A percentile compares a stretch with the other conserved stretches of the same genome.
Conservation (phyloP, 208 protist species). For the Leptomonas seymouri region DNA sequence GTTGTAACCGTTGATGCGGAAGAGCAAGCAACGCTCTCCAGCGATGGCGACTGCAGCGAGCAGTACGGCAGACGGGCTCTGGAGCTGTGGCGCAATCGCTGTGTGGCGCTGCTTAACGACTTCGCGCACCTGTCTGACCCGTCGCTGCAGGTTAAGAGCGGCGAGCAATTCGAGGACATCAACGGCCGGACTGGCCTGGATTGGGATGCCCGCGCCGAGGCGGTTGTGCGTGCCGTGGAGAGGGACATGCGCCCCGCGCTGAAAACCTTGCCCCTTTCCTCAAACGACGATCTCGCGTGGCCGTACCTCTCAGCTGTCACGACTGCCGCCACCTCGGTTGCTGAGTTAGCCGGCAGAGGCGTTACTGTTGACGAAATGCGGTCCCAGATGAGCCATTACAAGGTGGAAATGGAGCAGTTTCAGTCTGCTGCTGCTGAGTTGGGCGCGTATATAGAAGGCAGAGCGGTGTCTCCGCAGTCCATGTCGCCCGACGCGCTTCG, state of each 20-base stretch:
- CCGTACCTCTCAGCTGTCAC: slow-evolving; percentile 5
- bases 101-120: slow-evolving; percentile 56
- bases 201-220: slow-evolving; percentile 41
- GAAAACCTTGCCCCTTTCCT: slow-evolving; percentile 20
- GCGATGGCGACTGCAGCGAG: slow-evolving; percentile 44
- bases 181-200: slow-evolving; percentile 9
- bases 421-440: slow-evolving; percentile 23
- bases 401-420: slow-evolving; percentile 43
- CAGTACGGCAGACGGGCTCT: slow-evolving; percentile 1
- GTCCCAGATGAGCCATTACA: slow-evolving; percentile 22
- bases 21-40: slow-evolving; percentile 61
- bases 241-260: slow-evolving; percentile 28
- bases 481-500: slow-evolving; percentile 24
- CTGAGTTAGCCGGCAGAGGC: background rate
- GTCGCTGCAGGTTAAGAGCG: slow-evolving; percentile 36
- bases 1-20: slow-evolving; percentile 33
- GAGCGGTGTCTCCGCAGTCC: slow-evolving; percentile 8
- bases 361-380: slow-evolving; percentile 15
- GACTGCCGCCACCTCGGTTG: background rate
- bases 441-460: slow-evolving; percentile 23
- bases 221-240: slow-evolving; percentile 38
- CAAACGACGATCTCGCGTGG: background rate
- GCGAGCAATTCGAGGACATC: slow-evolving; percentile 19
- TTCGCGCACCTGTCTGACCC: slow-evolving; percentile 48
- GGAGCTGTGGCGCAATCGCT: slow-evolving; percentile 59